Conservation (phyloP, 345 rosid species). For the Populus deltoides region DNA sequence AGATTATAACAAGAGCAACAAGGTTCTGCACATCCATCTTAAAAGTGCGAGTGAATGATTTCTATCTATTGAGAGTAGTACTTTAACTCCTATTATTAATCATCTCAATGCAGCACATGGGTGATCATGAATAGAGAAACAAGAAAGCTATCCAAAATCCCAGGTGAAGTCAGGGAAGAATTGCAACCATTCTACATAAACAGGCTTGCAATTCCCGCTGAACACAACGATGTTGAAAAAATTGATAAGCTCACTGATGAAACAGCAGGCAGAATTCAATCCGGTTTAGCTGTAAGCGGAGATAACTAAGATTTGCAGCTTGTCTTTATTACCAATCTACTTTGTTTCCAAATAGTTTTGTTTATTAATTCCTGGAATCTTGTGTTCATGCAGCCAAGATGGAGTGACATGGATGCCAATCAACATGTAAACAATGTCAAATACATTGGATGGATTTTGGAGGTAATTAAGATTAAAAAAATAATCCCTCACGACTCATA, state of each 20-base stretch:
- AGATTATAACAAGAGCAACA: conserved; percentile 23
- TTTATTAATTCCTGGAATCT: background rate
- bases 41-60: background rate
- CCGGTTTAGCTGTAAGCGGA: conserved; percentile 20
- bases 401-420: conserved; percentile 32
- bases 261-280: conserved; percentile 14
- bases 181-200: conserved; percentile 17
- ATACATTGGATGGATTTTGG: conserved; percentile 29
- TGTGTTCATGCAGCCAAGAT: conserved; percentile 17
- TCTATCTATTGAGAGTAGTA: background rate
- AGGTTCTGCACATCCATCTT: conserved; percentile 3
- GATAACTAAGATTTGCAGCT: background rate
- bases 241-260: conserved; percentile 21
- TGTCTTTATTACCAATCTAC: too few relatives aligned
- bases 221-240: conserved; percentile 5
- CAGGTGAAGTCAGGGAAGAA: conserved; percentile 21
- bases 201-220: conserved; percentile 15
- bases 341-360: background rate
- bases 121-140: conserved; percentile 29
- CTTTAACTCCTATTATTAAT: background rate
- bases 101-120: conserved; percentile 21
- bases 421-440: conserved; percentile 27
- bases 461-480: background rate
- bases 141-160: conserved; percentile 25
- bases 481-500: background rate